Evolutionary conservation across 352 stramenopile species (phyloP).

Genomic region (Phytophthora tubulina): DNA sequence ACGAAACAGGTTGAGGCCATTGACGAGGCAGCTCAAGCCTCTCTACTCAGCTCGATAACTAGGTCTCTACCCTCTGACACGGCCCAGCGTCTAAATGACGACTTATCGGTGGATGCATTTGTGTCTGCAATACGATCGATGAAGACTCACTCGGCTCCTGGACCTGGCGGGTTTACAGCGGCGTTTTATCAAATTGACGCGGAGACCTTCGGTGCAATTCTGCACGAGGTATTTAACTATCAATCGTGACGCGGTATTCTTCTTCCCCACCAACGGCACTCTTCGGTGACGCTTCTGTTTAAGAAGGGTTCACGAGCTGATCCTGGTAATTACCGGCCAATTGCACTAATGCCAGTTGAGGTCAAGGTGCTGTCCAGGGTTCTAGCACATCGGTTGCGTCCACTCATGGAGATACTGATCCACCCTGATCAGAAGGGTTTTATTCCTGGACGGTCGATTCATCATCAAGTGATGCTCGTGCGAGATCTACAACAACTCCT

Average conservation of each 20-base stretch:
- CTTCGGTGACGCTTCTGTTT: conserved; percentile 8
- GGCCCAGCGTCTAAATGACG: not conserved
- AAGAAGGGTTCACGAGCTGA: conserved; percentile 11
- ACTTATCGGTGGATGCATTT: not conserved
- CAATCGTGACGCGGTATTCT: not conserved
- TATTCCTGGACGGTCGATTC: not conserved
- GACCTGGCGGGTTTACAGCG: not conserved
- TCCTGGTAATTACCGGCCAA: conserved; percentile 7
- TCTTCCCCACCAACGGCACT: conserved; percentile 8
- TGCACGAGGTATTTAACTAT: not conserved
- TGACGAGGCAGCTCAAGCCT: not conserved
- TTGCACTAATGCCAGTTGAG: conserved; percentile 21
- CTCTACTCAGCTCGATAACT: not conserved
- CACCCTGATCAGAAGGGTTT: conserved; percentile 20
- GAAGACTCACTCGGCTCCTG: conserved; percentile 4
- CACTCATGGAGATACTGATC: not conserved
- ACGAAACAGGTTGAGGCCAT: not conserved
- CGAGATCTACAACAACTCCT: not conserved
- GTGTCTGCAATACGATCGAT: not conserved
- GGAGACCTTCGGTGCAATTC: not conserved
- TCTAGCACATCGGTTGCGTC: not conserved
- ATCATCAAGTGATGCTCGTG: conserved; percentile 4
- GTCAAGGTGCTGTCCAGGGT: conserved; percentile 15
- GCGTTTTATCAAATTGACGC: conserved; percentile 9
- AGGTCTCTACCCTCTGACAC: not conserved